These are phyloP conservation scores for Albatrellus ellisii DNA, from an alignment of 768 basidiomycete genomes.

Conservation along the genomic window DNA sequence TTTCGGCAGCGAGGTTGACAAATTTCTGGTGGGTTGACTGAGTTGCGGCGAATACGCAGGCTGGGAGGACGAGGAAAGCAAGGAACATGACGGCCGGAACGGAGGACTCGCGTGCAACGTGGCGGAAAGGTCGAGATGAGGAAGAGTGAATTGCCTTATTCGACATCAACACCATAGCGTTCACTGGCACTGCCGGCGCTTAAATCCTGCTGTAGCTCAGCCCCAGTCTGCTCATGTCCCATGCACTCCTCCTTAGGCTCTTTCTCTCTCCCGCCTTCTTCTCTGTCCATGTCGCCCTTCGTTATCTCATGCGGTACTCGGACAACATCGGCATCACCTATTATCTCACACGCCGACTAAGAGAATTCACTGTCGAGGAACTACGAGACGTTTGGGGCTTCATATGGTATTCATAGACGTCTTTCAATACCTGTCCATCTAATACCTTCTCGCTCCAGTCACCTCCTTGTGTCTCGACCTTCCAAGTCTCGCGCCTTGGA, in stretches of 20 bases:
- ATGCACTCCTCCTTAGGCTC: constrained; percentile 81
- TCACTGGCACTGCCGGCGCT: too few species aligned
- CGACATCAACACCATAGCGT: too few species aligned
- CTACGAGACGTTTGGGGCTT: constrained; percentile 84
- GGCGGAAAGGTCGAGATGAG: constrained; percentile 1
- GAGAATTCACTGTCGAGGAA: constrained; percentile 52
- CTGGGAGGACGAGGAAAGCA: constrained; percentile 22
- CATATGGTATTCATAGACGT: constrained; percentile 42
- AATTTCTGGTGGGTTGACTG: constrained; percentile 40
- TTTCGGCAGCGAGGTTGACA: constrained; percentile 48
- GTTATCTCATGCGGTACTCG: constrained; percentile 69
- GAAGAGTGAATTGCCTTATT: too few species aligned
- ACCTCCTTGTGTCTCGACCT: constrained; percentile 87
- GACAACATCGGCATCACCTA: constrained; percentile 90
- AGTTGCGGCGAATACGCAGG: constrained; percentile 18
- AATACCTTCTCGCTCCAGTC: constrained; percentile 35
- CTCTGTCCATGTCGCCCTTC: constrained; percentile 85
- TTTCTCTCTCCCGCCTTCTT: constrained; percentile 91
- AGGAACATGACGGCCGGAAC: constrained; percentile 21
- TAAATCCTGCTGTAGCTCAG: too few species aligned
- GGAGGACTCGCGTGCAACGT: too few species aligned
- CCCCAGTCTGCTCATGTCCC: constrained; percentile 30
- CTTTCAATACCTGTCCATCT: constrained; percentile 21
- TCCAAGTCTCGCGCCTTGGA: constrained; percentile 89
- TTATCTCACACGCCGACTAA: constrained; percentile 69